Percentiles rank a stretch among this genome's conserved stretches.
These are phyloP conservation scores for Ogataea degrootiae DNA, from an alignment of 805 yeast genomes.

Conservation along the genomic window DNA sequence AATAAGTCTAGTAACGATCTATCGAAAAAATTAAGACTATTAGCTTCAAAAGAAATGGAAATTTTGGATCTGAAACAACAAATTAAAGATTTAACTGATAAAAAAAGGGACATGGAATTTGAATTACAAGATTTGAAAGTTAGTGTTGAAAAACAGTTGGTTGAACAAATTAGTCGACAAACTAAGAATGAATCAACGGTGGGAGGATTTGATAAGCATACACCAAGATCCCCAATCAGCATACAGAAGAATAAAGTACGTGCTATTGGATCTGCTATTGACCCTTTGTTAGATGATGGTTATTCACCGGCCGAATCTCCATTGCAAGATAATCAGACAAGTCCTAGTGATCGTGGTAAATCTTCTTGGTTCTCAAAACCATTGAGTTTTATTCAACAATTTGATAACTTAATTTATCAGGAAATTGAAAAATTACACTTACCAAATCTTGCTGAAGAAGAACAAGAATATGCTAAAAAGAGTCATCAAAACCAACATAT, in stretches of 20 bases:
- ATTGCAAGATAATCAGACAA: slow-evolving; percentile 1
- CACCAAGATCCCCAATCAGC: slow-evolving; percentile 19
- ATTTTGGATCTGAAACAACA: slow-evolving; percentile 59
- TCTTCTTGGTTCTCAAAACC: slow-evolving; percentile 44
- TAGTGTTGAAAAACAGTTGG: slow-evolving; percentile 41
- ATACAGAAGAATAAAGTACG: slow-evolving; percentile 11
- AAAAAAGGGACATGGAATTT: slow-evolving; percentile 37
- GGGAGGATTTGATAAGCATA: slow-evolving; percentile 9
- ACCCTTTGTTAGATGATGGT: slow-evolving; percentile 19
- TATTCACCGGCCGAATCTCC: slow-evolving; percentile 10
- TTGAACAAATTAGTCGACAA: slow-evolving; percentile 33
- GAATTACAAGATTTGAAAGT: slow-evolving; percentile 50
- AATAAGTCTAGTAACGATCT: slow-evolving; percentile 29
- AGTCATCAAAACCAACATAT: background rate
- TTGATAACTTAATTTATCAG: slow-evolving; percentile 60
- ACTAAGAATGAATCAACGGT: background rate
- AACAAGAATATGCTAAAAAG: background rate
- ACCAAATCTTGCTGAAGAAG: slow-evolving; percentile 25
- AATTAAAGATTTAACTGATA: slow-evolving; percentile 38
- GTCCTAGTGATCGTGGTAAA: slow-evolving; percentile 25
- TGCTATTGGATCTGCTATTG: slow-evolving; percentile 11
- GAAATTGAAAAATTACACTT: slow-evolving; percentile 55
- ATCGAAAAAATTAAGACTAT: slow-evolving; percentile 49
- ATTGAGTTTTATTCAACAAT: slow-evolving; percentile 56
- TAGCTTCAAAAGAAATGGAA: slow-evolving; percentile 68